Base-by-base conservation (phyloP, 2,329 filamentous ascomycete genomes). In the Stachybotrys elegans region DNA sequence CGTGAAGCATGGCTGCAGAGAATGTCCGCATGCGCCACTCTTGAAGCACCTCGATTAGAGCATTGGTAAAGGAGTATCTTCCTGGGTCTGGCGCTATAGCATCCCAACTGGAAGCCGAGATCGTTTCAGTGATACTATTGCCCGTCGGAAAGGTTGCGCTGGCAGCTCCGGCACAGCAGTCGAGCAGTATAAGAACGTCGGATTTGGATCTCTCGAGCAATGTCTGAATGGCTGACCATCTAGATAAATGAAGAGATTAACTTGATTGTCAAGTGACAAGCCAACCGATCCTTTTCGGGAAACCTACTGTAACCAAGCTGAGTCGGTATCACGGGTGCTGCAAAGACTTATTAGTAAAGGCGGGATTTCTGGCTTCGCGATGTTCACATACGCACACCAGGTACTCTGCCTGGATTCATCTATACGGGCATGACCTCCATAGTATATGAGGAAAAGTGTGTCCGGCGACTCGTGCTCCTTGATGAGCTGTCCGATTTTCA, bases 81-180 rank as follows among this genome's bases (percentile, higher is more conserved):
- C 78, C 77, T 12, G 78, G 78, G 45, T 79, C 73, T 0, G 78
- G 77, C 11, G 78, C 77, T 42, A 79, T 79, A 35, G 77, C 76
- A 46, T 81, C 77, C 76, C 76, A 81, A 42, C 76, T 79, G 3
- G 76, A 81, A 4, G 78, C 78, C 5, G 77, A 81, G 50, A 81
- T 81, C 8, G 76, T 79, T 59, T 81, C 78, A 4, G 77, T 81
- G 51, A 79, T 78, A 56, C 76, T 79, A 49, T 71, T 71, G 16
- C 78, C 76, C 16, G 69, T 78, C 5, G 76, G 73, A 42, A 79
- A 79, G 1, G 77, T 79, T 13, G 77, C 76, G 48, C 76, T 80
- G 36, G 78, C 78, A 32, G 78, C 78, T 12, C 76, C 76, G 6
- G 78, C 76, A 52, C 78, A 81, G 51, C 78, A 81, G 54, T 81